Percentiles rank a stretch among this genome's conserved stretches.
Evolutionary conservation across 1,284 basidiomycete genomes (phyloP).

Genomic region (Rhodotorula sp.): DNA sequence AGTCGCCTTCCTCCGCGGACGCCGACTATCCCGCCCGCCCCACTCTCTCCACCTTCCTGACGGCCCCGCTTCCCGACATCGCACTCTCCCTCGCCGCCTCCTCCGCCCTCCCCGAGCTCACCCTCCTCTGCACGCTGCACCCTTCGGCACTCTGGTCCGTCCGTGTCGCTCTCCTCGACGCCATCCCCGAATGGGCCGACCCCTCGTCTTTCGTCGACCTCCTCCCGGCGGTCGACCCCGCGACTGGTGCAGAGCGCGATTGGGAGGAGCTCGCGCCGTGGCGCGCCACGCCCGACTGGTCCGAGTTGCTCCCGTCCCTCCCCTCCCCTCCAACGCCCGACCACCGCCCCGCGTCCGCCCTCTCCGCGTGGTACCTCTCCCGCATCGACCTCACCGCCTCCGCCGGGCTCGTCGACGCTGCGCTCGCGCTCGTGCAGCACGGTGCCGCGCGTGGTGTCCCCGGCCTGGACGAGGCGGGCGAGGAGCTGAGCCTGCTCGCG

Average conservation of each 20-base stretch:
- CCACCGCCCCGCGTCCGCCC: conserved; percentile 20
- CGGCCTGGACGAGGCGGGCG: conserved; percentile 79
- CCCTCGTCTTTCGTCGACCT: conserved; percentile 65
- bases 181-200: conserved; percentile 69
- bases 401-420: conserved; percentile 62
- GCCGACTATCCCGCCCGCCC: conserved; percentile 48
- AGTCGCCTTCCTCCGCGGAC: conserved; percentile 6
- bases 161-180: conserved; percentile 69
- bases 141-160: conserved; percentile 63
- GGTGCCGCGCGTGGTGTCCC: conserved; percentile 76
- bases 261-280: conserved; percentile 56
- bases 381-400: conserved; percentile 59
- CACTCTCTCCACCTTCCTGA: conserved; percentile 67
- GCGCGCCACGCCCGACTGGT: conserved; percentile 29
- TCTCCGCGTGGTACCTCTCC: conserved; percentile 71
- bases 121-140: conserved; percentile 64
- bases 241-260: conserved; percentile 38
- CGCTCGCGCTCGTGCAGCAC: conserved; percentile 77
- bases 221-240: conserved; percentile 60
- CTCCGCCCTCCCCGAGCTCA: conserved; percentile 63
- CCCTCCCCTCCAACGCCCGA: not conserved
- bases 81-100: conserved; percentile 68
- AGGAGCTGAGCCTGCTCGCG: conserved; percentile 82
- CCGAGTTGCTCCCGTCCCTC: conserved; percentile 13
- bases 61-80: conserved; percentile 60